phyloP scores from a whole-genome alignment of 2,329 filamentous ascomycete genomes.

The Hymenoscyphus salicellus region DNA sequence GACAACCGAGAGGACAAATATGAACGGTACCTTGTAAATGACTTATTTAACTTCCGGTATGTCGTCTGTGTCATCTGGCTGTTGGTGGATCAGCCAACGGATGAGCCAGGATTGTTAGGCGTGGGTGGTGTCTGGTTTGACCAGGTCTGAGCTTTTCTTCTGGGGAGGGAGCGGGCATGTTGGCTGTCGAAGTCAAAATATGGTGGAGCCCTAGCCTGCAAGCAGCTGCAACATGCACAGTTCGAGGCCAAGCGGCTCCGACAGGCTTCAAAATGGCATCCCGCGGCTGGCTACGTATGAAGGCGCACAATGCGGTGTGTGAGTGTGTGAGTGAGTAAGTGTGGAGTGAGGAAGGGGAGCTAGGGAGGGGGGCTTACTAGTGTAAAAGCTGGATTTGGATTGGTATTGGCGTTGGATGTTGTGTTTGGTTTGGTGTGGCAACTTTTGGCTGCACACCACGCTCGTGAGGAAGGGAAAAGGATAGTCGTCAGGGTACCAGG shows the following conservation, averaged over 20 bases:
- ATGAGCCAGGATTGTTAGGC: slow-evolving; percentile 23
- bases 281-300: slow-evolving; percentile 22
- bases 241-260: slow-evolving; percentile 26
- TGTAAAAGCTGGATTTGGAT: background rate
- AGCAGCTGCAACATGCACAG: slow-evolving; percentile 30
- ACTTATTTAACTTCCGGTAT: slow-evolving; percentile 35
- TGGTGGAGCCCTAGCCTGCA: slow-evolving; percentile 30
- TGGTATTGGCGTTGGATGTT: background rate
- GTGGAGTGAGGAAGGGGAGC: background rate
- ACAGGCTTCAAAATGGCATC: slow-evolving; percentile 23
- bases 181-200: slow-evolving; percentile 34
- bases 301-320: slow-evolving; percentile 2
- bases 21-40: slow-evolving; percentile 33
- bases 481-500: background rate
- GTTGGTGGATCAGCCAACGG: slow-evolving; percentile 31
- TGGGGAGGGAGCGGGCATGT: slow-evolving; percentile 31
- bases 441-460: background rate
- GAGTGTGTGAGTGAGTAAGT: background rate
- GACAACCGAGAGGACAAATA: slow-evolving; percentile 34
- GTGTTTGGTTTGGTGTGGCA: background rate
- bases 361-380: background rate
- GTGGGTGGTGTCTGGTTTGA: slow-evolving; percentile 16
- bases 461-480: background rate
- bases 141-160: slow-evolving; percentile 35
- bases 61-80: slow-evolving; percentile 38